These are phyloP conservation scores for Penicillium sp. DNA, from an alignment of 2,329 filamentous ascomycete species.

Conservation along the genomic window DNA sequence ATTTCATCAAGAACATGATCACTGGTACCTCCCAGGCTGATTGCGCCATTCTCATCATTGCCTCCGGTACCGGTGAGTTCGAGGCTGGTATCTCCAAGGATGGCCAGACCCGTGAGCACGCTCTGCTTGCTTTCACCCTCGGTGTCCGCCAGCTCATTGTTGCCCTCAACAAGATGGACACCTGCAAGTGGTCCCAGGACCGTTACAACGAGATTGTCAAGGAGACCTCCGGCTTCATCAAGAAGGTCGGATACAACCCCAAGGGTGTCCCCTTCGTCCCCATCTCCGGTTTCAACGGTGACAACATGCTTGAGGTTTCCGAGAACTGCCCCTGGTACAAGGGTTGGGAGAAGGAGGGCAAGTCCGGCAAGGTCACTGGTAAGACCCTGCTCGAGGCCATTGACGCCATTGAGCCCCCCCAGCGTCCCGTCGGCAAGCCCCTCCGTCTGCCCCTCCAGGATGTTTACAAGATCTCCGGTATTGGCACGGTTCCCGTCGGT, in stretches of 20 bases:
- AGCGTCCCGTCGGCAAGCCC: slow-evolving; percentile 96
- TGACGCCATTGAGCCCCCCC: slow-evolving; percentile 88
- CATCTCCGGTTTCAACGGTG: slow-evolving; percentile 99
- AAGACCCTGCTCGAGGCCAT: slow-evolving; percentile 99
- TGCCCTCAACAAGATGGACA: slow-evolving; percentile 99
- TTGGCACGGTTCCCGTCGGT: slow-evolving; percentile 98
- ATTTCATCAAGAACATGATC: slow-evolving; percentile 99
- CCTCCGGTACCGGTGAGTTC: slow-evolving; percentile 99
- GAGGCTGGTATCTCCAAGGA: slow-evolving; percentile 99
- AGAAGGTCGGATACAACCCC: slow-evolving; percentile 99
- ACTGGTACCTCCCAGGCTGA: slow-evolving; percentile 99
- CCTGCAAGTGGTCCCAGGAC: slow-evolving; percentile 93
- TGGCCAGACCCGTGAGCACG: slow-evolving; percentile 99
- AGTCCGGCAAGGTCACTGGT: slow-evolving; percentile 78
- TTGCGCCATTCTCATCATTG: slow-evolving; percentile 99
- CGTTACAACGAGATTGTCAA: slow-evolving; percentile 99
- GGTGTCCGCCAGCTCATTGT: slow-evolving; percentile 99
- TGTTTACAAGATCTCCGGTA: slow-evolving; percentile 99
- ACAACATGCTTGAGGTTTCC: slow-evolving; percentile 96
- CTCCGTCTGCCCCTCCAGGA: slow-evolving; percentile 99
- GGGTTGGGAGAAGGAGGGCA: slow-evolving; percentile 99
- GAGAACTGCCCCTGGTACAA: slow-evolving; percentile 99
- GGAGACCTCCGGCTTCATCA: slow-evolving; percentile 99
- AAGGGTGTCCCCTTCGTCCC: slow-evolving; percentile 98
- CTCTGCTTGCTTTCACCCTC: slow-evolving; percentile 98